Percentiles rank a stretch among this genome's conserved stretches.
phyloP scores from a whole-genome alignment of 345 rosid genomes.

The Rhodomyrtus tomentosa region DNA sequence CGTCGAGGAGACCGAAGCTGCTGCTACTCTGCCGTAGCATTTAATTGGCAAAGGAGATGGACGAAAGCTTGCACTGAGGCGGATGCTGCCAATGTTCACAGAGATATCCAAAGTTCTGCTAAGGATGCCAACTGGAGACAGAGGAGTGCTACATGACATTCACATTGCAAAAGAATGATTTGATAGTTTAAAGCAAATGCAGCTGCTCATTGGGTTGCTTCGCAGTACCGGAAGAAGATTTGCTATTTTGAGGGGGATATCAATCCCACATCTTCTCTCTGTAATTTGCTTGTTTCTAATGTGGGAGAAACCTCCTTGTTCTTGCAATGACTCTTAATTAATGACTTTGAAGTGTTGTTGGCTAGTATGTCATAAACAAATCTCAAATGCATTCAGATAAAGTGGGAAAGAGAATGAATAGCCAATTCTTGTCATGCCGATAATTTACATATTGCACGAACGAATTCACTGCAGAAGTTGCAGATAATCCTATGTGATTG shows the following conservation, averaged over 20 bases:
- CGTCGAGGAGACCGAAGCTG: neutral
- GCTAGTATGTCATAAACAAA: neutral
- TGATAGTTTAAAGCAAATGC: neutral
- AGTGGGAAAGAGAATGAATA: neutral
- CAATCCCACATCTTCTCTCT: neutral
- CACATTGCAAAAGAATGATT: neutral
- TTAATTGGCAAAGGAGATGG: neutral
- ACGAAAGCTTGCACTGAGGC: neutral
- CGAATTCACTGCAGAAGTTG: neutral
- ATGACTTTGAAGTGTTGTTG: neutral
- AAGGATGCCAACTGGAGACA: neutral
- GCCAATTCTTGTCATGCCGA: neutral
- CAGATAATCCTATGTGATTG: neutral
- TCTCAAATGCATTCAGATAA: neutral
- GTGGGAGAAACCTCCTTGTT: neutral
- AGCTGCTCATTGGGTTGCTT: neutral
- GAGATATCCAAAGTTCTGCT: fast-evolving
- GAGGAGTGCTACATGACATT: neutral
- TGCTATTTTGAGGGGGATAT: neutral
- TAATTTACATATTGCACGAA: neutral
- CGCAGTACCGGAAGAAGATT: neutral
- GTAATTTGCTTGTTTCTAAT: neutral
- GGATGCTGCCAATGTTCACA: neutral
- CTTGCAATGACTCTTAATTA: neutral
- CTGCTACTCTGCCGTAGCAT: neutral